Conservation (phyloP, 2,329 filamentous ascomycete species). For the Botrytis byssoidea region DNA sequence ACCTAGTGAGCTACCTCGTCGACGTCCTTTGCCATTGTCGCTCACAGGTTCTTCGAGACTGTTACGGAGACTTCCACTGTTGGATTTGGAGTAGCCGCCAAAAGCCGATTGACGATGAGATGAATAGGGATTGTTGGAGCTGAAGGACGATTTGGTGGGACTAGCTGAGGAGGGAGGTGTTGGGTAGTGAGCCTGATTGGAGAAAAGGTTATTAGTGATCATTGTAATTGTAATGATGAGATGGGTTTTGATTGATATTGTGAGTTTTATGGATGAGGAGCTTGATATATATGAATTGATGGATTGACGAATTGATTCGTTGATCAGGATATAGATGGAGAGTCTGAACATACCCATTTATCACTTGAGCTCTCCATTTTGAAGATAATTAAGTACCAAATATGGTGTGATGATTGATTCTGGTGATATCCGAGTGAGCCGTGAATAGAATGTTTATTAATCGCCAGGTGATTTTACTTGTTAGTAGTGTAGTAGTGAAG, state of each 20-base stretch:
- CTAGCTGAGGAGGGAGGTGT: slow-evolving; percentile 56
- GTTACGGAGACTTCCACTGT: slow-evolving; percentile 23
- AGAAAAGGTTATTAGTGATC: not conserved
- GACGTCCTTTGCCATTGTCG: slow-evolving; percentile 36
- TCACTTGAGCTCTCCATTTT: slow-evolving; percentile 19
- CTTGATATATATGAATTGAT: not conserved
- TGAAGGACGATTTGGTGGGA: slow-evolving; percentile 49
- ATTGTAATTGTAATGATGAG: not conserved
- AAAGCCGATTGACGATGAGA: slow-evolving; percentile 33
- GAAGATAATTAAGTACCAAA: not conserved
- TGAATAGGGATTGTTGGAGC: slow-evolving; percentile 46
- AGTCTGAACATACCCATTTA: slow-evolving; percentile 14
- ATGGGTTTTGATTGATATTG: not conserved
- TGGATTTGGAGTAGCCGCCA: slow-evolving; percentile 35
- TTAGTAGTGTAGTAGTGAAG: not conserved
- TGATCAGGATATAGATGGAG: not conserved
- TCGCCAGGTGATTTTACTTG: not conserved
- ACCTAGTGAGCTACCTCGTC: slow-evolving; percentile 51
- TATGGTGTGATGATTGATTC: slow-evolving; percentile 1
- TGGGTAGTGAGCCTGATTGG: slow-evolving; percentile 53
- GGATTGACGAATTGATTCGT: not conserved
- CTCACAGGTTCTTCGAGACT: slow-evolving; percentile 30
- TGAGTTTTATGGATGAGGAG: not conserved
- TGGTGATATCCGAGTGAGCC: not conserved
- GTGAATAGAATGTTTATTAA: not conserved